Evolutionary conservation across 352 stramenopile species (phyloP).

Genomic region (Pythium aphanidermatum): DNA sequence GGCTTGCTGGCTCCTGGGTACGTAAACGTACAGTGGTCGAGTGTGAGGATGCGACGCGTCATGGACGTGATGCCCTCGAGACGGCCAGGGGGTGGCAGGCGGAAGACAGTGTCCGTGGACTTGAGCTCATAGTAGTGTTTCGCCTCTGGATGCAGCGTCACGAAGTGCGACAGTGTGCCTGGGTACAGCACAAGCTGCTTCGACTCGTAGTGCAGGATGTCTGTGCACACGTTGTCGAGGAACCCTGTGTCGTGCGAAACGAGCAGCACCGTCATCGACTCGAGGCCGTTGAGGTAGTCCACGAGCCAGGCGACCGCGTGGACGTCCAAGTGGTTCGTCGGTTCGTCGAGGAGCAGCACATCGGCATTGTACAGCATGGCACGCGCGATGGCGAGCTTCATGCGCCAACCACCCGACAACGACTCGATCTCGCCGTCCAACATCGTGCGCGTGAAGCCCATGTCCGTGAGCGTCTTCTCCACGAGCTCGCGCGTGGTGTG

Average conservation of each 20-base stretch:
- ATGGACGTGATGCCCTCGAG: conserved; percentile 90
- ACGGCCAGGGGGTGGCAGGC: conserved; percentile 85
- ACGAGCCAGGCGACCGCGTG: conserved; percentile 97
- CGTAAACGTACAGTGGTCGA: conserved; percentile 84
- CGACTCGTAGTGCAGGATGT: conserved; percentile 95
- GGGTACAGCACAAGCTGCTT: conserved; percentile 95
- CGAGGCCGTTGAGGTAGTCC: conserved; percentile 94
- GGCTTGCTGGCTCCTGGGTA: conserved; percentile 83
- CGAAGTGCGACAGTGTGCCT: conserved; percentile 85
- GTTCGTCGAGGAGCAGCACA: conserved; percentile 94
- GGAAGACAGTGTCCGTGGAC: conserved; percentile 77
- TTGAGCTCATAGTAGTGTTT: conserved; percentile 93
- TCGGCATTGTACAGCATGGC: conserved; percentile 95
- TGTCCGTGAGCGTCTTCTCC: conserved; percentile 72
- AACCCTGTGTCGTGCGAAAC: conserved; percentile 97
- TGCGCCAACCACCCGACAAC: conserved; percentile 94
- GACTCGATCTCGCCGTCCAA: conserved; percentile 90
- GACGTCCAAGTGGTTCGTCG: conserved; percentile 95
- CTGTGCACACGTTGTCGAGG: conserved; percentile 95
- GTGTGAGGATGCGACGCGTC: conserved; percentile 89
- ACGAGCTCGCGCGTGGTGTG: conserved; percentile 72
- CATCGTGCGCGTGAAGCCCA: conserved; percentile 93
- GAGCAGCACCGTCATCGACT: conserved; percentile 93
- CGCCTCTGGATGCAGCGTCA: conserved; percentile 86
- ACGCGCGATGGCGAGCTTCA: conserved; percentile 95